A percentile compares a stretch with the other conserved stretches of the same genome.
phyloP scores from a whole-genome alignment of 1,284 basidiomycete species.

The Schizophyllum amplum region DNA sequence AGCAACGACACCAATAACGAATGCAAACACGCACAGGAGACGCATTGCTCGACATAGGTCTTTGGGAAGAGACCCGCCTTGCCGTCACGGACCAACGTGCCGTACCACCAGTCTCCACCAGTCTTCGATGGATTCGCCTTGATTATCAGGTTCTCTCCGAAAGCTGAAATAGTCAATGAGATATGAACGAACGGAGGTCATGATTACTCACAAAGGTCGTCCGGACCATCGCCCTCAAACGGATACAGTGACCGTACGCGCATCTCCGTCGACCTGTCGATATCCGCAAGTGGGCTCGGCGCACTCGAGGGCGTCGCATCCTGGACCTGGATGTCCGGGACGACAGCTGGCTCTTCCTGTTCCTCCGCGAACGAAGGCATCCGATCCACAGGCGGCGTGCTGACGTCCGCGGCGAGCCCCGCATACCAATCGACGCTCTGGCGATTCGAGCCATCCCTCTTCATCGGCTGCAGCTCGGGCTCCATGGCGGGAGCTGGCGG shows the following conservation, averaged over 20 bases:
- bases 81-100: constrained; percentile 59
- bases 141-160: constrained; percentile 77
- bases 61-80: constrained; percentile 87
- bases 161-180: constrained; percentile 40
- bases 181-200: background rate
- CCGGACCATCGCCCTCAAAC: constrained; percentile 78
- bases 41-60: constrained; percentile 74
- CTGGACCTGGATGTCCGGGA: constrained; percentile 53
- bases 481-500: constrained; percentile 8
- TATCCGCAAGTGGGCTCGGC: constrained; percentile 62
- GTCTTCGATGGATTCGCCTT: constrained; percentile 80
- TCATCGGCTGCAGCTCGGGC: background rate
- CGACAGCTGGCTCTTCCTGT: constrained; percentile 41
- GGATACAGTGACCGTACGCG: constrained; percentile 76
- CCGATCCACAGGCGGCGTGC: constrained; percentile 27
- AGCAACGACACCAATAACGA: constrained; percentile 7
- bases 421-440: constrained; percentile 92
- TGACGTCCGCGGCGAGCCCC: constrained; percentile 71
- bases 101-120: constrained; percentile 91
- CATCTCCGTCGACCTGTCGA: constrained; percentile 69
- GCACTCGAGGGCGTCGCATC: constrained; percentile 27
- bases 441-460: constrained; percentile 38
- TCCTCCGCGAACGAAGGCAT: constrained; percentile 50
- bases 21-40: constrained; percentile 45
- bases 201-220: constrained; percentile 69